phyloP scores from a whole-genome alignment of 345 rosid genomes.

The Salix purpurea region DNA sequence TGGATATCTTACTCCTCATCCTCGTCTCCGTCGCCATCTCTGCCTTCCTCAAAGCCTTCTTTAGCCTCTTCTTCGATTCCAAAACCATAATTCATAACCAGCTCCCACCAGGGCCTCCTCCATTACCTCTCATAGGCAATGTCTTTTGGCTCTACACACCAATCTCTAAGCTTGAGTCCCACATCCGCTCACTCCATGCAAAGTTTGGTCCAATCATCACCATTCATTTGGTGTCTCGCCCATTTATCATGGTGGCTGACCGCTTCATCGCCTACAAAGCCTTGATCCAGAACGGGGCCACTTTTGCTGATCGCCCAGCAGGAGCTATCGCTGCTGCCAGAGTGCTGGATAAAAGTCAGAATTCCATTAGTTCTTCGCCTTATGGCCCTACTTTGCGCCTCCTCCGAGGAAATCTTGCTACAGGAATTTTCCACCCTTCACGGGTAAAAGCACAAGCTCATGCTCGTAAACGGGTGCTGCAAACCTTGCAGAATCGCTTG shows the following conservation, averaged over 20 bases:
- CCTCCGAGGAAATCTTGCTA: background rate
- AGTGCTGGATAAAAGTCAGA: background rate
- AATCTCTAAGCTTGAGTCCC: background rate
- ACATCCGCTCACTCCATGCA: background rate
- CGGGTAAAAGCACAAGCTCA: background rate
- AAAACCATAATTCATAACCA: background rate
- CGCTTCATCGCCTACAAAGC: background rate
- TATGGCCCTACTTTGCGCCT: slow-evolving; percentile 7
- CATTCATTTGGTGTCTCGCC: background rate
- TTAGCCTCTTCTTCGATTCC: background rate
- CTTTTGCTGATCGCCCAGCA: background rate
- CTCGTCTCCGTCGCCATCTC: background rate
- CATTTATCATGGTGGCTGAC: background rate
- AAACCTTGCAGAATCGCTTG: background rate
- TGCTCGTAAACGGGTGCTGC: slow-evolving; percentile 2
- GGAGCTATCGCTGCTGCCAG: background rate
- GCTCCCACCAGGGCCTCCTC: background rate
- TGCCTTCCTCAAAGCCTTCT: background rate
- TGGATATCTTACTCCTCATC: background rate
- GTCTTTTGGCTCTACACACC: background rate
- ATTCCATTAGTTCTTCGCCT: background rate
- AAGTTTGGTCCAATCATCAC: background rate
- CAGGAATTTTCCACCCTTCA: background rate
- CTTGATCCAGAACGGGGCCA: background rate
- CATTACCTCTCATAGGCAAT: background rate